Evolutionary conservation across 352 stramenopile genomes (phyloP).

Genomic region (Globisporangium mamillatum): DNA sequence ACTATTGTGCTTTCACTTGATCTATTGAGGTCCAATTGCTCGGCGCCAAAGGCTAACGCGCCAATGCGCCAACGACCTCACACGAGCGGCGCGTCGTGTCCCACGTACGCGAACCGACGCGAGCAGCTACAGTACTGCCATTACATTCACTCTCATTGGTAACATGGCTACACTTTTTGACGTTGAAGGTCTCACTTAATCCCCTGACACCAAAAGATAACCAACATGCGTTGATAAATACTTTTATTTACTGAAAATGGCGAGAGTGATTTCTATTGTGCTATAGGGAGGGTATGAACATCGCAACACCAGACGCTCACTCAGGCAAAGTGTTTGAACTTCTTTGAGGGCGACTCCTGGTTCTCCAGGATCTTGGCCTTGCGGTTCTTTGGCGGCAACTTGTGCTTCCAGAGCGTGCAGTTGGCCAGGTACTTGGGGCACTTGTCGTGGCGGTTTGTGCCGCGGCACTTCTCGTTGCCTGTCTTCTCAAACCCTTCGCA

Average conservation of each 20-base stretch:
- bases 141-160: not conserved
- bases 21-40: not conserved
- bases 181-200: not conserved
- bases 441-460: conserved; percentile 84
- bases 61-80: not conserved
- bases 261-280: not conserved
- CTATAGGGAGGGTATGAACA: not conserved
- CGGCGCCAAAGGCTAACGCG: not conserved
- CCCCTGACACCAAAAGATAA: not conserved
- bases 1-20: not conserved
- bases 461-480: conserved; percentile 80
- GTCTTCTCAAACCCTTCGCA: conserved; percentile 84
- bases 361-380: conserved; percentile 72
- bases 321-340: conserved; percentile 77
- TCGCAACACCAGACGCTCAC: not conserved
- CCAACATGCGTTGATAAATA: conserved; percentile 2
- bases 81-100: conserved; percentile 4
- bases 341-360: conserved; percentile 83
- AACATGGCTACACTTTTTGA: not conserved
- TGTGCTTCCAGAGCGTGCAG: conserved; percentile 86
- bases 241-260: not conserved
- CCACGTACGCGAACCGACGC: not conserved
- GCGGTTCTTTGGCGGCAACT: conserved; percentile 79
- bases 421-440: conserved; percentile 86
- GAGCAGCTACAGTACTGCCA: not conserved